Base-by-base conservation (phyloP, 2,329 filamentous ascomycete species). In the Microsporum audouinii region DNA sequence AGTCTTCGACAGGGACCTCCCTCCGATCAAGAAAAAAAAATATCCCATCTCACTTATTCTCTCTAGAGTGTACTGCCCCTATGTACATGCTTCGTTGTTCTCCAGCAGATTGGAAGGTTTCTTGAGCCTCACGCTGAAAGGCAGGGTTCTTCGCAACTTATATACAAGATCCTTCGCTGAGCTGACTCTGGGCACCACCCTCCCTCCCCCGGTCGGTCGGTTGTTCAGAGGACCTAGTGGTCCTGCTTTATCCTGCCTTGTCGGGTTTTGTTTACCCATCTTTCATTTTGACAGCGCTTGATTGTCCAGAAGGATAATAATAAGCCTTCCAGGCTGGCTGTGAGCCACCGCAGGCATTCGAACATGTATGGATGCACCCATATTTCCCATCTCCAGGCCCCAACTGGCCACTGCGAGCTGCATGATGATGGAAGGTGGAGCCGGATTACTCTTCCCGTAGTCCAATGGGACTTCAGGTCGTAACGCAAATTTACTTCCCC, bases 81-180 rank as follows among this genome's bases (percentile, higher is more conserved):
- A 12, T 2, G 45, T 23, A 29, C 14, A 49, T 34, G 31, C 33
- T 23, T 3, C 31, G n/a, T 17, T 55, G 49, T 36, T 55, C 49
- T 55, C 49, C 49, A 55, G 49, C 49, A 55, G 49, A 55, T 55
- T 55, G 49, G 49, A 55, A 55, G 49, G 49, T 55, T 55, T 55
- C 49, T 55, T 55, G 49, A 55, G 49, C 49, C 49, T 55, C 49
- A 55, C n/a, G 49, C 49, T 55, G 49, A 36, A 23, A 55, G 49
- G 29, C 29, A 55, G 49, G 49, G 49, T 3, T 34, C 49, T 55
- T n/a, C 5, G 31, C 49, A 33, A 31, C 49, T 23, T 23, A 23
- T 23, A 23, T n/a, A 17, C 14, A n/a, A 17, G 29, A 55, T 55
- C 49, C 49, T 55, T 55, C 49, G 43, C n/a, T 12, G 29, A 36